Conservation (phyloP, 768 basidiomycete species). For the Boletus rex-veris region DNA sequence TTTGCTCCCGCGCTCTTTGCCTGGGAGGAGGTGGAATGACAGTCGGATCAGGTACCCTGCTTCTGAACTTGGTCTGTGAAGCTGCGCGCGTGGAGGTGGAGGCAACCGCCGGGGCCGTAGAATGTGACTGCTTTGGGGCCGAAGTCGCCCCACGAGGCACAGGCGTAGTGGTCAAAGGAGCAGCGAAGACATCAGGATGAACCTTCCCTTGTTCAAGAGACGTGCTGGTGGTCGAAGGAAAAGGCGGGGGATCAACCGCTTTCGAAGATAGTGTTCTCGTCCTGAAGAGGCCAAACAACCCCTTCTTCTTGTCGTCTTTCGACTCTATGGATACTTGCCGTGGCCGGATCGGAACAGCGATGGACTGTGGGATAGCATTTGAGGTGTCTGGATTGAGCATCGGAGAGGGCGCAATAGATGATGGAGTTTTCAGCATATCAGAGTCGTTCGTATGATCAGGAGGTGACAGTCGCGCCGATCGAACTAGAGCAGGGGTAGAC, state of each 20-base stretch:
- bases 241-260: constrained; percentile 20
- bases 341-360: constrained; percentile 17
- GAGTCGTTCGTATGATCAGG: constrained; percentile 43
- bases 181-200: constrained; percentile 6
- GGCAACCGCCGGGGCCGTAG: background rate
- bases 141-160: constrained; percentile 13
- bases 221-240: constrained; percentile 17
- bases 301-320: constrained; percentile 34
- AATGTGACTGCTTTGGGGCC: constrained; percentile 19
- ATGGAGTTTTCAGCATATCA: constrained; percentile 57
- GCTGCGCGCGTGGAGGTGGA: constrained; percentile 9
- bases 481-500: constrained; percentile 30
- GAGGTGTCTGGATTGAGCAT: constrained; percentile 36
- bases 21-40: constrained; percentile 34
- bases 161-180: constrained; percentile 1
- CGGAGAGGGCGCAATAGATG: constrained; percentile 54
- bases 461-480: constrained; percentile 20
- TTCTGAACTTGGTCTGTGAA: constrained; percentile 16
- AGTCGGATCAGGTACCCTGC: constrained; percentile 19
- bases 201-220: constrained; percentile 22
- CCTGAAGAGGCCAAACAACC: constrained; percentile 31
- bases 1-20: constrained; percentile 33
- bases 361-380: constrained; percentile 2
- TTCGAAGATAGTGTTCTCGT: constrained; percentile 32
- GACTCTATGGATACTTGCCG: constrained; percentile 31